Base-by-base conservation (phyloP, 2,329 filamentous ascomycete genomes). In the Exophiala mesophila region DNA sequence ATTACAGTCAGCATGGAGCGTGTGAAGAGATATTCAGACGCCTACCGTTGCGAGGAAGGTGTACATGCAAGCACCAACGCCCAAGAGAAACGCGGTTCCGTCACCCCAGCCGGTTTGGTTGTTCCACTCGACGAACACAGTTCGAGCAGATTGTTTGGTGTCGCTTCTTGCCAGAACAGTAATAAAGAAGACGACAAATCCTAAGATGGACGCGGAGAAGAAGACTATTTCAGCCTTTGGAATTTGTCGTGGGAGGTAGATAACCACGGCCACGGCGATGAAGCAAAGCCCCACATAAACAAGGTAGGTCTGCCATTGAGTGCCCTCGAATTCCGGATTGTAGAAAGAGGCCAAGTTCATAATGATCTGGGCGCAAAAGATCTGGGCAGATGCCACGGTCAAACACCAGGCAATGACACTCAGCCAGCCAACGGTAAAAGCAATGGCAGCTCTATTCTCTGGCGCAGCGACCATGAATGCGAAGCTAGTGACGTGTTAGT, bases 31-130 rank as follows among this genome's bases (percentile, higher is more conserved):
- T 42, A 41, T 3, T 58, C n/a, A n/a, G n/a, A 26, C 12, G 23
- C 23, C 12, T 26, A 26, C 59, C 2, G 51, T 55, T 3, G 47
- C 54, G 2, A 50, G 12, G 31, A 49, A 61, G 7, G 53, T 47
- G 28, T 56, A 61, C 49, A 59, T 56, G 41, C 51, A 58, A 36
- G 46, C 59, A 38, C 36, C 47, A 4, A 57, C 44, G 1, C 64
- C 67, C 8, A 69, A 57, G 15, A 69, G 49, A 64, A 67, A 69
- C 33, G 65, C 63, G 48, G 84, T 58, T 0, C 81, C 81, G 61
- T 84, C 78, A 0, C 80, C 80, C 82, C 81, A 85, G 21, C 78
- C 80, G 6, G 76, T 78, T 29, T 73, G 59, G 52, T 88, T 88
- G 57, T 83, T 73, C 55, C 87, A 85, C 2, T 77, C 62, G 5